Evolutionary conservation across 768 basidiomycete species (phyloP), one percentile per base, ranked within the genome.

Genomic region (Leccinum truebloodii): DNA sequence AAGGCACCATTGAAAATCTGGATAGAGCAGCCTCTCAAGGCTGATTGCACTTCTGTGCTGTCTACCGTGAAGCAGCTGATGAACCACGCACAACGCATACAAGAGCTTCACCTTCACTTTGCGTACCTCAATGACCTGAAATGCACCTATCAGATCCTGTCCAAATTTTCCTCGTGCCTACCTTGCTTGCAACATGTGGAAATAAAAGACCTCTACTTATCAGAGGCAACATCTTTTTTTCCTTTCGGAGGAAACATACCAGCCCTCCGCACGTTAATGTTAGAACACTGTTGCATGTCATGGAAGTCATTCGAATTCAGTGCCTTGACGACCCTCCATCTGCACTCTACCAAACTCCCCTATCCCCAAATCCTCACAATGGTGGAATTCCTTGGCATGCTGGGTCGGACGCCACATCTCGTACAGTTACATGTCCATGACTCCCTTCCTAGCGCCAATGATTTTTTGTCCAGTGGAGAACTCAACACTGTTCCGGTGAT

Each of bases 291-390:
- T 35, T 50, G 37, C 10, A 26, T 52, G 51, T 22, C 57, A 32
- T 52, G 12, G 26, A 4, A 52, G 24, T 41, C 20, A 20, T 20
- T 54, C 24, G 35, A 28, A n/a, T 39, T n/a, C 6, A 52, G 54
- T 30, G 69, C 70, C 52, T 76, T 82, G 12, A 74, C 72, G 6
- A 67, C 69, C 55, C 70, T 82, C 24, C 71, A 68, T 41, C 63
- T 81, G 5, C 62, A 70, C 30, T 44, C 72, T 52, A 54, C 74
- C 2, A 52, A 70, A 24, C 18, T 18, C 4, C 24, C 54, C 6
- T 59, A 65, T 18, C 72, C 68, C 18, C 76, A 76, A 1, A 62
- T 70, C 10, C 65, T 70, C 14, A 18, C 37, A 8, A n/a, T n/a
- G 39, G 54, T 54, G 3, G 71, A 75, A 37, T 61, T 82, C 16